Evolutionary conservation across 2,329 filamentous ascomycete genomes (phyloP), one percentile per base, ranked within the genome.

Genomic region (Sporothrix variecibatus): DNA sequence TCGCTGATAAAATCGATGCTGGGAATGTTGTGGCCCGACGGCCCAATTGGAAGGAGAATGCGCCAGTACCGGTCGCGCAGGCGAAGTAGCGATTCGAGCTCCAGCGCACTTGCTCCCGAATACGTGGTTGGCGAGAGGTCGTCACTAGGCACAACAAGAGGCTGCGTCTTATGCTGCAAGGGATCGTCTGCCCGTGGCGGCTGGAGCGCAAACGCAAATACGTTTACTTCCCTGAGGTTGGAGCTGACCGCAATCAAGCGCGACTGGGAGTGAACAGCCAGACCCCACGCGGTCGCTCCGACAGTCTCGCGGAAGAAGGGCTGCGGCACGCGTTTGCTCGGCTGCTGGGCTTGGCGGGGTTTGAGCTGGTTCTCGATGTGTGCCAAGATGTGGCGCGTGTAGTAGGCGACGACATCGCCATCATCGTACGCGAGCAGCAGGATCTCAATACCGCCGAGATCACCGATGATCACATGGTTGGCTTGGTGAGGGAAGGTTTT

Each of bases 241-340:
- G 93, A 91, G 78, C 93, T 93, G 53, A 97, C 91, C 0, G 95
- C 96, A 76, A 99, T 92, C 75, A 98, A 85, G 0, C 95, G 90
- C n/a, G 93, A 94, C 76, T 91, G 85, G 75, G 89, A 87, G 81
- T 98, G 95, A 12, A 97, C 87, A 8, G 94, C 92, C 67, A 97
- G 82, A 0, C 95, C 96, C 96, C 96, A 99, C 2, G 95, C 95
- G 75, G 93, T 95, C 31, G 83, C 84, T 1, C 89, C 89, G 2
- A 97, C 94, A 79, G 93, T 94, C 51, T 92, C 88, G 74, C 90
- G 89, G 74, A 97, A 93, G 79, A 97, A 93, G 0, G 84, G 84
- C 2, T 3, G 9, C 17, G 71, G 74, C 51, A 34, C 26, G n/a
- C 60, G 34, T n/a, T 34, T 72, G 8, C 17, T 28, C 28, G 71